Evolutionary conservation across 2,329 filamentous ascomycete genomes (phyloP).

Genomic region (Exophiala viscosa): DNA sequence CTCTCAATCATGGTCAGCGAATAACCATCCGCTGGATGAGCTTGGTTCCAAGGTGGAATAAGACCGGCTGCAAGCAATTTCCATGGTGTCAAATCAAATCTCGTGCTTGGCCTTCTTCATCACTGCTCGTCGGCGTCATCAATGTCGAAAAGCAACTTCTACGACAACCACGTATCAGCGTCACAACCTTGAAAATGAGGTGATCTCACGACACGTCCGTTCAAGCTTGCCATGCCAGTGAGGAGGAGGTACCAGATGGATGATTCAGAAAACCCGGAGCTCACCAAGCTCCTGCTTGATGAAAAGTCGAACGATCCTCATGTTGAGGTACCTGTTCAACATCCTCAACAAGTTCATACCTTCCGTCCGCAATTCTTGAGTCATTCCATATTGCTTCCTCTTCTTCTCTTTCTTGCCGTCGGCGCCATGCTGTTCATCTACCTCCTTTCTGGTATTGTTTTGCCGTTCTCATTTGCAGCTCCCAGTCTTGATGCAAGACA

Average conservation of each 20-base stretch:
- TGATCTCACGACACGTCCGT: too few species aligned
- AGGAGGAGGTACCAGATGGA: too few species aligned
- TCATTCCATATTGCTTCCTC: background rate
- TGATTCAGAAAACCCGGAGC: too few species aligned
- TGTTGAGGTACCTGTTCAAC: too few species aligned
- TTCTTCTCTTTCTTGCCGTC: background rate
- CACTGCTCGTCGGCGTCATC: background rate
- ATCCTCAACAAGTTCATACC: too few species aligned
- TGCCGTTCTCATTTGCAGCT: slow-evolving; percentile 3
- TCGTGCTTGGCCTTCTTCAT: background rate
- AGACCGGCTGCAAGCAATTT: background rate
- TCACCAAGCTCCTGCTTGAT: too few species aligned
- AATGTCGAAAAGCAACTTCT: background rate
- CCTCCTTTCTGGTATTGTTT: background rate
- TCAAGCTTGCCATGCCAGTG: too few species aligned
- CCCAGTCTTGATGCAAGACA: slow-evolving; percentile 15
- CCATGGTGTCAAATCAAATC: background rate
- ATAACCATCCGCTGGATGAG: background rate
- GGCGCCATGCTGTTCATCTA: slow-evolving; percentile 2
- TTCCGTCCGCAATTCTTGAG: background rate
- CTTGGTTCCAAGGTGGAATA: background rate
- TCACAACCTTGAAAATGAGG: too few species aligned
- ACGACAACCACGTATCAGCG: too few species aligned
- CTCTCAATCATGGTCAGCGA: background rate
- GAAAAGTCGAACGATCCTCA: too few species aligned